Base-by-base conservation (phyloP, 495 filamentous ascomycete genomes). In the Penicillium coprophilum region DNA sequence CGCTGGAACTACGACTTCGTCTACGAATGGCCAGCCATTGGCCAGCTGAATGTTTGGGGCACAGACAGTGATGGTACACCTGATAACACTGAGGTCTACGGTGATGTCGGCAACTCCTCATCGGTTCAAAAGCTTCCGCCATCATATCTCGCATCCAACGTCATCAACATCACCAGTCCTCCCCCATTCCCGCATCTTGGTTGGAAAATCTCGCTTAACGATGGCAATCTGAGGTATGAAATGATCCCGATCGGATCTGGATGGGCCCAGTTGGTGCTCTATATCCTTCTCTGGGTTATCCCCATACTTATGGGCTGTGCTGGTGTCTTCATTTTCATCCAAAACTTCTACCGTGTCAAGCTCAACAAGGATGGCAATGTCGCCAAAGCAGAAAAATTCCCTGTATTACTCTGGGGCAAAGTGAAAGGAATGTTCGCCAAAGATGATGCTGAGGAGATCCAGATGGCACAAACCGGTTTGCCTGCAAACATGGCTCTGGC, bases 21-120 rank as follows among this genome's bases (percentile, higher is more conserved):
- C 71, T 67, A 70, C 21, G 80, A 83, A 59, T 82, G 74, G 74
- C 80, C 80, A 4, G 63, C 69, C 11, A 52, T 73, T 10, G 76
- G 78, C 27, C 75, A 76, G 53, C 56, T 81, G 46, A 82, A 76
- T 57, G 69, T 68, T 17, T 82, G 79, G 80, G 80, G 80, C 23
- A 68, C 76, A 32, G 73, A 79, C 45, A 55, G 65, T 12, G 68
- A 74, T 43, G 78, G 78, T 15, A 56, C 71, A 34, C 78, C 80
- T 2, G 80, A 83, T 52, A 66, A 69, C 21, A 74, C 78, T 3
- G 64, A 68, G 44, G 66, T 80, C 0, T 79, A 74, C 53, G 80
- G 80, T 8, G 80, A 83, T 54, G 73, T 81, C n/a, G 74, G 51
- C 12, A 62, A 60, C 51, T 60, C 57, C 11, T 63, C 57, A 13